phyloP scores from a whole-genome alignment of 2,329 filamentous ascomycete species.

The Biscogniauxia marginata region DNA sequence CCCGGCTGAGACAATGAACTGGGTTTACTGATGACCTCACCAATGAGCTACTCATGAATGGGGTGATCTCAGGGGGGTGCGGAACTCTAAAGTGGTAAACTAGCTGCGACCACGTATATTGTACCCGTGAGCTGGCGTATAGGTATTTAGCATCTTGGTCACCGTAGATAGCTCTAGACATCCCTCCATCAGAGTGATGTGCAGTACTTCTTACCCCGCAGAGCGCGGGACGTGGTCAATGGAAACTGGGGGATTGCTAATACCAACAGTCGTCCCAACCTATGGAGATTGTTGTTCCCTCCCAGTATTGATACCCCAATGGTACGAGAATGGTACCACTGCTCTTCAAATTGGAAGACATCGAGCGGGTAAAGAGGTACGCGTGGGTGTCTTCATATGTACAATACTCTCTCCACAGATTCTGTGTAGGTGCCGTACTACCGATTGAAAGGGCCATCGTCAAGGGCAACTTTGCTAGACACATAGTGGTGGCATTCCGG shows the following conservation, averaged over 20 bases:
- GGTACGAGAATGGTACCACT: not conserved
- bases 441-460: not conserved
- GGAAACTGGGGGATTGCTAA: not conserved
- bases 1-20: not conserved
- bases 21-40: not conserved
- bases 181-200: not conserved
- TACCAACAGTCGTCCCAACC: not conserved
- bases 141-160: no score
- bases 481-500: not conserved
- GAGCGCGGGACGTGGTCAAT: not conserved
- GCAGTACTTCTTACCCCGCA: not conserved
- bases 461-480: not conserved
- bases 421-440: not conserved
- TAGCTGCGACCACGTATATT: not conserved
- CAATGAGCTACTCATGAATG: not conserved
- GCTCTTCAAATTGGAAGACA: not conserved
- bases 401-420: not conserved
- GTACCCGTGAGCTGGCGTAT: no score
- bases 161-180: not conserved
- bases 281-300: not conserved
- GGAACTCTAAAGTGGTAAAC: not conserved
- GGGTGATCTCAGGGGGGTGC: not conserved
- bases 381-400: not conserved
- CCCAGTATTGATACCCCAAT: not conserved
- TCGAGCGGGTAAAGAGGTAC: not conserved